A percentile compares a stretch with the other conserved stretches of the same genome.
Conservation (phyloP, 108 stramenopile genomes). For the Skeletonema costatum region DNA sequence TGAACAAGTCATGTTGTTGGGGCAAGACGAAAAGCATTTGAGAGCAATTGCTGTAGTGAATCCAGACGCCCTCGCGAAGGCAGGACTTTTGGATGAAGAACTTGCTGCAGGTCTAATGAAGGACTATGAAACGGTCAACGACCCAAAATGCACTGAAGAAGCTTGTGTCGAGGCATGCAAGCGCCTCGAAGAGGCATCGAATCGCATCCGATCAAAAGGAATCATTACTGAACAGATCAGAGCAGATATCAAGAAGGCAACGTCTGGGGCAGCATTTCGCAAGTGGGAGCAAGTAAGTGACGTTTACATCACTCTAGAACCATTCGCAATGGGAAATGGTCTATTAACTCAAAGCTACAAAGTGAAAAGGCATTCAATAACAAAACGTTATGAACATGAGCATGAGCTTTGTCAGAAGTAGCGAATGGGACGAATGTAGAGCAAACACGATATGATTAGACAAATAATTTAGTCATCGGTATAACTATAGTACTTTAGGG, state of each 20-base stretch:
- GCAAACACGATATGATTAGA: neutral
- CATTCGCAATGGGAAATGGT: slow-evolving; percentile 61
- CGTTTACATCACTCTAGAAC: slow-evolving; percentile 48
- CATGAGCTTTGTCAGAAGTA: neutral
- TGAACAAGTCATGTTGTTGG: slow-evolving; percentile 58
- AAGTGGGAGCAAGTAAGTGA: slow-evolving; percentile 43
- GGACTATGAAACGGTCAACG: slow-evolving; percentile 11
- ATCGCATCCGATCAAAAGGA: slow-evolving; percentile 11
- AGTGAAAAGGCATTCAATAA: slow-evolving; percentile 52
- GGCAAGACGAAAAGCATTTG: slow-evolving; percentile 57
- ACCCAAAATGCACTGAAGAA: slow-evolving; percentile 20
- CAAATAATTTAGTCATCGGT: too few species aligned
- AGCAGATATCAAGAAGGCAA: slow-evolving; percentile 11
- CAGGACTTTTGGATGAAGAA: slow-evolving; percentile 12
- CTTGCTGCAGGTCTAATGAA: slow-evolving; percentile 8
- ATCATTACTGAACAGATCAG: neutral
- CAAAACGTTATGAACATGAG: slow-evolving; percentile 22
- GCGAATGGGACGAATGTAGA: neutral
- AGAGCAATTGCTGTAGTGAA: slow-evolving; percentile 50
- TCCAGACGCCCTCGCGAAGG: slow-evolving; percentile 28
- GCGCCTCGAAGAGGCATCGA: slow-evolving; percentile 29
- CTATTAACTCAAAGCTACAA: slow-evolving; percentile 66
- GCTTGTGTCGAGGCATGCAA: slow-evolving; percentile 13
- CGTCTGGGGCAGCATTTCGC: slow-evolving; percentile 13
- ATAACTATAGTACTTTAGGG: too few species aligned